Evolutionary conservation across 495 filamentous ascomycete species (phyloP), one percentile per base, ranked within the genome.

Genomic region (Penicillium canariense): DNA sequence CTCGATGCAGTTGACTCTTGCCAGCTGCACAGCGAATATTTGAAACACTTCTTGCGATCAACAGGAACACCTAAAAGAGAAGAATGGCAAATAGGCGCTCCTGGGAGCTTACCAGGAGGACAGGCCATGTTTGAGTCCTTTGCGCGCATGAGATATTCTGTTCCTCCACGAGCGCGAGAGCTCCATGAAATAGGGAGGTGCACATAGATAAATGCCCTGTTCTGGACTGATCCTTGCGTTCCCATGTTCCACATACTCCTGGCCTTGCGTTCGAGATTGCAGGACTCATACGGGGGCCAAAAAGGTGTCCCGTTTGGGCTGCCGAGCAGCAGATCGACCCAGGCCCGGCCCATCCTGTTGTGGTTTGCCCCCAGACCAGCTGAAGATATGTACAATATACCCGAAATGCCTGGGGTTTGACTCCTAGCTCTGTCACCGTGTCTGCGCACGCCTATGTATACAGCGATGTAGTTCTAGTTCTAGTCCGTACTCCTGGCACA

Each of bases 331-430:
- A 32, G 46, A 48, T 48, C 28, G 28, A 23, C 28, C 45, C 17
- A 48, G 20, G 28, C 20, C 45, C 14, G 9, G 27, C 12, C 2
- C 7, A 14, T 22, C 12, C 18, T 20, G n/a, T 39, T 39, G 18
- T 22, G 36, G 3, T 39, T 10, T 39, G 36, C 17, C 35, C 8
- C 35, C 8, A 40, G 38, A 40, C 45, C 14, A 15, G 30, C 15
- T 31, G 17, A 14, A 27, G 34, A 40, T 34, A 34, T 52, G 50
- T 44, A 52, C 49, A 31, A 44, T 52, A 44, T 43, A 42, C 30
- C 30, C n/a, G n/a, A n/a, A n/a, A n/a, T n/a, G n/a, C n/a, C n/a
- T n/a, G n/a, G n/a, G n/a, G n/a, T n/a, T n/a, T n/a, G n/a, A n/a
- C n/a, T n/a, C n/a, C n/a, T n/a, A n/a, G n/a, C n/a, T n/a, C n/a